phyloP scores from a whole-genome alignment of 805 yeast species.

The Phaffomyces antillensis region DNA sequence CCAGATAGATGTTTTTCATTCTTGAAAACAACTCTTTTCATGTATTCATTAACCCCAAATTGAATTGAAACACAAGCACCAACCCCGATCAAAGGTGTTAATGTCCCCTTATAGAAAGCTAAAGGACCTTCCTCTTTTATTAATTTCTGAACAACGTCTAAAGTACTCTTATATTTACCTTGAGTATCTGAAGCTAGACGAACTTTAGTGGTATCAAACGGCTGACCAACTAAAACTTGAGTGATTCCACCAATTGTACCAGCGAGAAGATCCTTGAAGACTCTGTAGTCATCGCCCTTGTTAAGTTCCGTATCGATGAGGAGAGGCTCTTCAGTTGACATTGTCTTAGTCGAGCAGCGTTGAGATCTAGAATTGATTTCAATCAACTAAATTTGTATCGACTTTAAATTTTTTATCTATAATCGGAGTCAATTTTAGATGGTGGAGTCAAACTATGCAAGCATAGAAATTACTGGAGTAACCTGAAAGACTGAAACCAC shows the following conservation, averaged over 20 bases:
- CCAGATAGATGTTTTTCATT: conserved; percentile 37
- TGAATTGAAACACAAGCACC: conserved; percentile 97
- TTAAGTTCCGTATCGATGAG: conserved; percentile 7
- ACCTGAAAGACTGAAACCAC: too few species aligned
- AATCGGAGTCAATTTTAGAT: neutral
- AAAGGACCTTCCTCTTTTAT: conserved; percentile 71
- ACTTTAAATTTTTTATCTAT: neutral
- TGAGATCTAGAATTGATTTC: too few species aligned
- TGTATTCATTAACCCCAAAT: conserved; percentile 88
- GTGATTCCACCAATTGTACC: conserved; percentile 96
- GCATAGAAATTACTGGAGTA: too few species aligned
- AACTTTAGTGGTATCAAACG: conserved; percentile 92
- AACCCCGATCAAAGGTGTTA: conserved; percentile 91
- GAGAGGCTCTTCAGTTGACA: conserved; percentile 11
- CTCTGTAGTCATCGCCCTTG: conserved; percentile 16
- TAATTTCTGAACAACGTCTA: conserved; percentile 69
- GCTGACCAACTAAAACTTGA: conserved; percentile 93
- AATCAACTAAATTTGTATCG: too few species aligned
- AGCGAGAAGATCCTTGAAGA: conserved; percentile 34
- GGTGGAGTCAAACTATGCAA: too few species aligned
- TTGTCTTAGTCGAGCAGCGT: too few species aligned
- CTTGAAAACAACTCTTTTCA: conserved; percentile 69
- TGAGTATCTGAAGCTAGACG: conserved; percentile 82
- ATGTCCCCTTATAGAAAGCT: conserved; percentile 90
- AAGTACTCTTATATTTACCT: conserved; percentile 65